Evolutionary conservation across 805 yeast genomes (phyloP).

Genomic region (Candida ponderosae): DNA sequence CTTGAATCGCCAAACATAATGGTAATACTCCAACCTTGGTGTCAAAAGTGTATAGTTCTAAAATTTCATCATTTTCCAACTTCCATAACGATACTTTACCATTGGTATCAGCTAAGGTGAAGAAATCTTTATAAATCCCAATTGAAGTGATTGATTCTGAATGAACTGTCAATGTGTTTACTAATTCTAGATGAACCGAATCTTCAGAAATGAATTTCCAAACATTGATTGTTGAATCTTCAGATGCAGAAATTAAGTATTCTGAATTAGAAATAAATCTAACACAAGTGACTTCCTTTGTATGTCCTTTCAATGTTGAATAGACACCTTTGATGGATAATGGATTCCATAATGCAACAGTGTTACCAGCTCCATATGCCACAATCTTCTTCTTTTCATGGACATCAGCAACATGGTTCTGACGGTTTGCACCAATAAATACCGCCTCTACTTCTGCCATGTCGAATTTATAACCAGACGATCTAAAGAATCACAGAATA

Average conservation of each 20-base stretch:
- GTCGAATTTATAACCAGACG: background rate
- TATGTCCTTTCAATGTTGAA: constrained; percentile 53
- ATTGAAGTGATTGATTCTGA: constrained; percentile 47
- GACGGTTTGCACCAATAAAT: constrained; percentile 68
- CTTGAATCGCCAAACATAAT: constrained; percentile 27
- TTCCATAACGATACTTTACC: constrained; percentile 53
- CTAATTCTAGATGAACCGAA: constrained; percentile 11
- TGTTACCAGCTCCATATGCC: constrained; percentile 67
- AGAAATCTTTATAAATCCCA: constrained; percentile 27
- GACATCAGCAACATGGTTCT: constrained; percentile 51
- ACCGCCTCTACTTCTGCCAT: constrained; percentile 40
- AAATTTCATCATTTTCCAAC: constrained; percentile 16
- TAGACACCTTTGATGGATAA: constrained; percentile 38
- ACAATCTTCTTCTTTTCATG: constrained; percentile 29
- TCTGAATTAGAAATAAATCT: constrained; percentile 41
- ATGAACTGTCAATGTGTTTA: constrained; percentile 32
- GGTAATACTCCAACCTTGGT: constrained; percentile 45
- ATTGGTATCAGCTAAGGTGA: constrained; percentile 58
- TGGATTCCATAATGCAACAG: constrained; percentile 68
- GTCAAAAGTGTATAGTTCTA: constrained; percentile 22
- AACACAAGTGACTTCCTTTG: constrained; percentile 59
- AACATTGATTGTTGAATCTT: constrained; percentile 53
- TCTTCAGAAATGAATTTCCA: constrained; percentile 37
- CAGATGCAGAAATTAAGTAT: constrained; percentile 52
- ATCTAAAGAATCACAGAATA: too few species aligned